phyloP scores from a whole-genome alignment of 768 basidiomycete genomes.

The Suillus cothurnatus region DNA sequence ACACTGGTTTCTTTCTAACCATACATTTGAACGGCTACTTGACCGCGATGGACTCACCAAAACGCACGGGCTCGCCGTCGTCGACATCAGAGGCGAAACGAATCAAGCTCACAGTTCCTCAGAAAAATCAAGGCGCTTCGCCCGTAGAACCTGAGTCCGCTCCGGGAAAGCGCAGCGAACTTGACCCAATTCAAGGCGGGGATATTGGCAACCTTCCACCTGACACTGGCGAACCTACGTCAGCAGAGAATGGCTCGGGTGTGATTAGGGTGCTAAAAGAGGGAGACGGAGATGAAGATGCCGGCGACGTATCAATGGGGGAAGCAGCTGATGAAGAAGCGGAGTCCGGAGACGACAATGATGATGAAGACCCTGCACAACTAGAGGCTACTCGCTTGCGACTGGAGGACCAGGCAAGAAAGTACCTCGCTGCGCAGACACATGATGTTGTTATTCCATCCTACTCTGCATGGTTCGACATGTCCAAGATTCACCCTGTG shows the following conservation, averaged over 20 bases:
- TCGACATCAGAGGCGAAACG: conserved; percentile 59
- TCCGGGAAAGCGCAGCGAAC: conserved; percentile 84
- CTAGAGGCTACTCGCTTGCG: conserved; percentile 77
- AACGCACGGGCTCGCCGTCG: conserved; percentile 62
- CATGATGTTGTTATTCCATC: conserved; percentile 97
- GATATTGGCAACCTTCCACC: conserved; percentile 76
- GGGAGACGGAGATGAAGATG: conserved; percentile 67
- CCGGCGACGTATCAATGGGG: conserved; percentile 79
- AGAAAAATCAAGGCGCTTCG: conserved; percentile 63
- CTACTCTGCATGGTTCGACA: conserved; percentile 97
- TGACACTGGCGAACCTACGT: conserved; percentile 16
- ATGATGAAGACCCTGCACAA: conserved; percentile 85
- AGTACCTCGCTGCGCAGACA: conserved; percentile 96
- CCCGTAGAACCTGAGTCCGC: conserved; percentile 81
- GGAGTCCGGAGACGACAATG: conserved; percentile 79
- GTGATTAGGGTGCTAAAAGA: conserved; percentile 45
- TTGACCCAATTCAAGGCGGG: conserved; percentile 78
- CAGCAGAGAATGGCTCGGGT: conserved; percentile 20
- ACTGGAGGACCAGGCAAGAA: conserved; percentile 84
- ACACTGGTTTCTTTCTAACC: conserved; percentile 5
- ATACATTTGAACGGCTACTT: conserved; percentile 22
- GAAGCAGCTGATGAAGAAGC: conserved; percentile 76
- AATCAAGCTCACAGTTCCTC: conserved; percentile 55
- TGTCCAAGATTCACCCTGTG: conserved; percentile 90
- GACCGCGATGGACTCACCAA: conserved; percentile 59